Evolutionary conservation across 2,329 filamentous ascomycete genomes (phyloP).

Genomic region (Arthroderma uncinatum): DNA sequence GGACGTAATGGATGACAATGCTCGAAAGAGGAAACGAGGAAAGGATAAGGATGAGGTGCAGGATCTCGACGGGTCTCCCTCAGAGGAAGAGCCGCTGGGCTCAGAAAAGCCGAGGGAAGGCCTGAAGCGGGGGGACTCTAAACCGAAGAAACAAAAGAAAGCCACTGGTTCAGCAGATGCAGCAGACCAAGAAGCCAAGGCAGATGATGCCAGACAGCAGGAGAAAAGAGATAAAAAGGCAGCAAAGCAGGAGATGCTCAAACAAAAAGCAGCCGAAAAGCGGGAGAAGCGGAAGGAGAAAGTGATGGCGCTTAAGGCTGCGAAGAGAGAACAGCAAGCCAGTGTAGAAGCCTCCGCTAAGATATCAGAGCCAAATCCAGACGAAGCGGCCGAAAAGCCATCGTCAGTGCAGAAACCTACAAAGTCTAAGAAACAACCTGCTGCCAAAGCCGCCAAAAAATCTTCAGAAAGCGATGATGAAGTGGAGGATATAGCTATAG

Average conservation of each 20-base stretch:
- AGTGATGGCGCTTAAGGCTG: conserved; percentile 15
- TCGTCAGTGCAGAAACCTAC: conserved; percentile 5
- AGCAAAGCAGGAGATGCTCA: conserved; percentile 19
- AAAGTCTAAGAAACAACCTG: conserved; percentile 9
- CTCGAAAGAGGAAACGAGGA: conserved; percentile 64
- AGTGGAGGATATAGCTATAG: conserved; percentile 35
- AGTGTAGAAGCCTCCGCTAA: conserved; percentile 14
- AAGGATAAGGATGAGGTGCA: conserved; percentile 43
- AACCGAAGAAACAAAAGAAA: conserved; percentile 46
- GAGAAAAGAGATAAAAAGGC: conserved; percentile 8
- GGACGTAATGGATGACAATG: conserved; percentile 82
- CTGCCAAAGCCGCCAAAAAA: conserved; percentile 18
- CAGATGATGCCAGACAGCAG: conserved; percentile 3
- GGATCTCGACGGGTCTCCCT: conserved; percentile 28
- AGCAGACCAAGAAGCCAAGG: conserved; percentile 13
- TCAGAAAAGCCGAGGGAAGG: conserved; percentile 50
- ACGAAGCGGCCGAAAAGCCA: conserved; percentile 16
- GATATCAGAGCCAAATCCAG: conserved; percentile 16
- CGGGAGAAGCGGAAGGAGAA: conserved; percentile 15
- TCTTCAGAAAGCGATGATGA: conserved; percentile 18
- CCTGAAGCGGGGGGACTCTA: conserved; percentile 39
- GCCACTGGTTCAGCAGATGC: neutral
- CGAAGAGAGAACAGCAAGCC: neutral
- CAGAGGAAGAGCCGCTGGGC: conserved; percentile 36
- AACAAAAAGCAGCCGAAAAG: conserved; percentile 12